Base-by-base conservation (phyloP, 257 asterid species). In the Plantago major region DNA sequence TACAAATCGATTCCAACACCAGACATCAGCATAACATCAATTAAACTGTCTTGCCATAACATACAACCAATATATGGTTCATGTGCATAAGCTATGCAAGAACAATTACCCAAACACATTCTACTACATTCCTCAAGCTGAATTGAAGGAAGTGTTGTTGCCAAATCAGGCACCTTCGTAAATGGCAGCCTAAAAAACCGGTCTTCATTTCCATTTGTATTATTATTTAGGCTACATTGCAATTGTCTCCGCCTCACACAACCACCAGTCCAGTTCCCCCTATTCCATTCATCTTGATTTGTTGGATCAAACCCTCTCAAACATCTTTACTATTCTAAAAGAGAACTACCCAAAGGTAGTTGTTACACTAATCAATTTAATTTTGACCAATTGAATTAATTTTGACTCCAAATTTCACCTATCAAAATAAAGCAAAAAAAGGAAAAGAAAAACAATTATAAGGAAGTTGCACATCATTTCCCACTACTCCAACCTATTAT, bases 211-310 rank as follows among this genome's bases (percentile, higher is more conserved):
- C 15, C 50, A 37, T 9, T 9, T 47, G 40, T 33, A 33, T 7
- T 33, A 33, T 17, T 9, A 6, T 15, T 47, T 47, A 15, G 16
- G 13, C 52, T 47, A 47, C 85, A 79, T 37, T 18, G 69, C 59
- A 79, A 26, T 2, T 47, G 59, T 26, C 4, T 70, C 16, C 33
- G 64, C 67, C 82, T 67, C 16, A 10, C 48, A 44, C 85, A 79
- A 6, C 84, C 84, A n/a, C 69, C 3, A 3, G 60, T 71, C 85
- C 85, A 76, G 18, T 73, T 76, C 69, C 82, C 80, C 8, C 72
- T 65, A 22, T 2, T 67, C 82, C 85, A 79, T 49, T 73, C 80
- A 1, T 65, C 72, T 0, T 0, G 7, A 11, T 51, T 45, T 19
- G 17, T 3, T 0, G 85, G 85, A 64, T 67, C 84, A 49, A 76